Percentiles rank a stretch among this genome's conserved stretches.
phyloP scores from a whole-genome alignment of 352 stramenopile species.

The Phytophthora megakarya region DNA sequence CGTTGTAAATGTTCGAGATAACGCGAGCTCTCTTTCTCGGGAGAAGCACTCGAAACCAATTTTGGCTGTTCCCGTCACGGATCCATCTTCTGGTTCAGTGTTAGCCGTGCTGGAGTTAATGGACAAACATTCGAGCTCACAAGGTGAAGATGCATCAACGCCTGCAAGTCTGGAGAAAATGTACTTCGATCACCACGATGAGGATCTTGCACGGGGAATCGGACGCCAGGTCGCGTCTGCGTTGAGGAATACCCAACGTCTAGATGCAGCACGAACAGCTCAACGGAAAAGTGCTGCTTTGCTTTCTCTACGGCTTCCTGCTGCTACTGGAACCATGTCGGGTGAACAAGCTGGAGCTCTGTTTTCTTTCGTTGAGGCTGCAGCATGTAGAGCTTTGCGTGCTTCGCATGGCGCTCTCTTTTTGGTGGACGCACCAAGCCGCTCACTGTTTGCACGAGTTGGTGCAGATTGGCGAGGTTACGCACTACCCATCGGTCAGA shows the following conservation, averaged over 20 bases:
- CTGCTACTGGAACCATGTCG: constrained; percentile 35
- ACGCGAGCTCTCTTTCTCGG: constrained; percentile 29
- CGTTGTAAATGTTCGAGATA: constrained; percentile 81
- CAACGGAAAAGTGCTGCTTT: constrained; percentile 71
- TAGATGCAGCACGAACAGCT: constrained; percentile 58
- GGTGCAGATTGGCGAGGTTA: constrained; percentile 75
- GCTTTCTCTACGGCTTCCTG: constrained; percentile 42
- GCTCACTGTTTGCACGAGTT: constrained; percentile 69
- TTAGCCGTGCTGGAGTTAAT: constrained; percentile 72
- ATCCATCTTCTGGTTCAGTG: constrained; percentile 59
- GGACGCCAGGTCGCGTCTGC: constrained; percentile 72
- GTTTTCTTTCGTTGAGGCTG: constrained; percentile 37
- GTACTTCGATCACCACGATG: constrained; percentile 76
- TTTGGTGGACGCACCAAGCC: constrained; percentile 75
- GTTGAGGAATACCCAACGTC: constrained; percentile 68
- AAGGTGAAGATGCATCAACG: background rate
- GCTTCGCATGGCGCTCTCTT: constrained; percentile 69
- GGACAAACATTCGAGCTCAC: constrained; percentile 41
- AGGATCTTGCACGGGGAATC: constrained; percentile 65
- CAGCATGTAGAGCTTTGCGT: constrained; percentile 31
- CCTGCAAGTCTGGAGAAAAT: constrained; percentile 45
- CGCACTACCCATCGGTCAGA: constrained; percentile 66
- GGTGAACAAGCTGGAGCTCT: constrained; percentile 39
- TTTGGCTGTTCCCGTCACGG: constrained; percentile 82
- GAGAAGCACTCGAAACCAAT: constrained; percentile 49